Base-by-base conservation (phyloP, 331 rosid species). In the Quercus lobata region DNA sequence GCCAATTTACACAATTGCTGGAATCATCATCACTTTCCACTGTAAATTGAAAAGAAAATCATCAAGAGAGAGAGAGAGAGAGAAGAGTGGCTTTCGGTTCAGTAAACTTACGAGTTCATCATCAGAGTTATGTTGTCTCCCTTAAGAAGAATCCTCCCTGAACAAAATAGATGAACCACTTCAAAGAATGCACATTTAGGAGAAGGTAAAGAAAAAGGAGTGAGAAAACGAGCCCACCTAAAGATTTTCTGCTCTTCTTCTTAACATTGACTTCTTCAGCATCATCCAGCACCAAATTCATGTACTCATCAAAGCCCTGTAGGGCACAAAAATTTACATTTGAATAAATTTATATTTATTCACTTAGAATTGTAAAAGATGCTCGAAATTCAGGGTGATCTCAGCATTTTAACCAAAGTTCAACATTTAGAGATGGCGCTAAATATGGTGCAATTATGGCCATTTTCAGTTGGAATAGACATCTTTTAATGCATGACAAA, bases 251-350 rank as follows among this genome's bases (percentile, higher is more conserved):
- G 90, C 90, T 92, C 54, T 95, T 95, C 78, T 92, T 95, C 92
- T 95, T 95, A 71, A 95, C 6, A 75, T 89, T 89, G 34, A 92
- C 98, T 84, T 95, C 98, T 88, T 95, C 98, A 52, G 98, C 98
- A 65, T 95, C 98, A 71, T 95, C 98, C 78, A 95, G 83, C 57
- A 95, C 97, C 87, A 95, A 88, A 84, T 95, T 95, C 98, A 95
- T 95, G 93, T 92, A 95, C 75, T 95, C 97, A 65, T 95, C 97
- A 89, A 95, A 95, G 60, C 98, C 98, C 98, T 95, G 79, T 54
- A 55, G n/a, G 49, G 24, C 46, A 74, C 15, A 76, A 14, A 71
- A 57, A 19, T 34, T 9, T 9, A 58, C 15, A 66, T 21, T 16
- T 18, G 21, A 27, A 34, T 22, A 66, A 66, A 30, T 65, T 65